Conservation (phyloP, 768 basidiomycete species). For the Naganishia randhawae region DNA sequence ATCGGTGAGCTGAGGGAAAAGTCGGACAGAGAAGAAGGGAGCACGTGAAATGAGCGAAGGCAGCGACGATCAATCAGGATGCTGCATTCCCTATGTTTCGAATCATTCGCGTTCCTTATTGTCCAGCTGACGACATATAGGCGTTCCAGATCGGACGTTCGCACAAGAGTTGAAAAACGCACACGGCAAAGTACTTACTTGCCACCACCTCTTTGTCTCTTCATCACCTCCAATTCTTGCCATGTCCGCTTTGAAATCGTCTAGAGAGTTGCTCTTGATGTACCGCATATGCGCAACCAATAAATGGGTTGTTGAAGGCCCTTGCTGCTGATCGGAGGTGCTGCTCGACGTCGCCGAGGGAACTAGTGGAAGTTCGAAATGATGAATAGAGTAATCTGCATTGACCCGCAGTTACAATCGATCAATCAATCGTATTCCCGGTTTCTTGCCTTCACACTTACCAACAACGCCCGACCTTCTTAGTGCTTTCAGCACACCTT, state of each 20-base stretch:
- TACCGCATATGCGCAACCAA: constrained; percentile 80
- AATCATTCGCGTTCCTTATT: too few species aligned
- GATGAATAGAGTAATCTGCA: constrained; percentile 70
- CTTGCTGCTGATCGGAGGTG: neutral
- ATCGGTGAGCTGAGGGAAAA: constrained; percentile 59
- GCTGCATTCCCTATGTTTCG: too few species aligned
- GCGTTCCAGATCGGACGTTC: neutral
- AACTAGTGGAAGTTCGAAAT: constrained; percentile 56
- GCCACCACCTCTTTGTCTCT: constrained; percentile 74
- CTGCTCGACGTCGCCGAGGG: constrained; percentile 33
- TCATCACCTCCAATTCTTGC: constrained; percentile 61
- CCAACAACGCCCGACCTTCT: constrained; percentile 60
- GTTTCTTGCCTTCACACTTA: constrained; percentile 33
- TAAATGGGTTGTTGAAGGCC: constrained; percentile 48
- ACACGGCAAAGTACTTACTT: constrained; percentile 52
- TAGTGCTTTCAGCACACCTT: constrained; percentile 63
- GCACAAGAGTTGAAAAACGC: too few species aligned
- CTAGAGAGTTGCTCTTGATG: constrained; percentile 53
- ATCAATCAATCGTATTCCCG: neutral
- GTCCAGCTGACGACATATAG: too few species aligned
- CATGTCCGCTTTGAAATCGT: constrained; percentile 67
- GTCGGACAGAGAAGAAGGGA: too few species aligned
- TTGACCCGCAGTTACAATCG: neutral
- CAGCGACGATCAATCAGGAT: too few species aligned
- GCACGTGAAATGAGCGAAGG: too few species aligned